These are phyloP conservation scores for Sanguinoderma infundibulare DNA, from an alignment of 1,284 basidiomycete species.

Conservation along the genomic window DNA sequence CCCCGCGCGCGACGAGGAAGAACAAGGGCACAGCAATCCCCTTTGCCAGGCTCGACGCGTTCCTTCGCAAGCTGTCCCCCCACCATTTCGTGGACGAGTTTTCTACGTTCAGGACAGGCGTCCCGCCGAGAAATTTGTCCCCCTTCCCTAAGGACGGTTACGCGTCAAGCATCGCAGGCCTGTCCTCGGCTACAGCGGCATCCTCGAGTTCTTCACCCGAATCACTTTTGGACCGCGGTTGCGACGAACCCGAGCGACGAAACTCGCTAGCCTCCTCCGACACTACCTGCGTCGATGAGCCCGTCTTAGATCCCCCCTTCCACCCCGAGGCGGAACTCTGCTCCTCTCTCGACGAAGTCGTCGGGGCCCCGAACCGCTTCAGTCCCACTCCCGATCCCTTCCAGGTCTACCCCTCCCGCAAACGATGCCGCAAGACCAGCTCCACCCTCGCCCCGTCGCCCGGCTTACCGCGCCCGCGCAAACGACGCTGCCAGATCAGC, in stretches of 20 bases:
- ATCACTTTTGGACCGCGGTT: neutral
- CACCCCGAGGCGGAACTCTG: neutral
- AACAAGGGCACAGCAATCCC: neutral
- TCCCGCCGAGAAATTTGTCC: neutral
- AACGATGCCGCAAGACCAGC: neutral
- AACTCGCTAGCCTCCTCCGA: neutral
- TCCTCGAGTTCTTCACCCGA: neutral
- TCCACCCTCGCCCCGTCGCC: neutral
- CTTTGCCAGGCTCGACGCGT: neutral
- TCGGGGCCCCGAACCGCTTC: neutral
- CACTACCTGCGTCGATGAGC: conserved; percentile 4
- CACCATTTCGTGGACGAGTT: neutral
- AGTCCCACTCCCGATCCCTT: neutral
- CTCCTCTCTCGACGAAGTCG: neutral
- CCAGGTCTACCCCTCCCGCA: neutral
- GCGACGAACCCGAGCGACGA: neutral
- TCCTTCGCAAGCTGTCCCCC: neutral
- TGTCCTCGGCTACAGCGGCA: neutral
- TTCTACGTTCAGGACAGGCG: neutral
- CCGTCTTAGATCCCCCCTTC: neutral
- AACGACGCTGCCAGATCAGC: neutral
- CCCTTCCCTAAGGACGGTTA: neutral
- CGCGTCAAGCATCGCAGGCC: neutral
- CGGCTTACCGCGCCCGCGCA: neutral
- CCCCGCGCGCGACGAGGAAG: neutral